phyloP scores from a whole-genome alignment of 1,284 basidiomycete genomes.

The Caloboletus firmus region DNA sequence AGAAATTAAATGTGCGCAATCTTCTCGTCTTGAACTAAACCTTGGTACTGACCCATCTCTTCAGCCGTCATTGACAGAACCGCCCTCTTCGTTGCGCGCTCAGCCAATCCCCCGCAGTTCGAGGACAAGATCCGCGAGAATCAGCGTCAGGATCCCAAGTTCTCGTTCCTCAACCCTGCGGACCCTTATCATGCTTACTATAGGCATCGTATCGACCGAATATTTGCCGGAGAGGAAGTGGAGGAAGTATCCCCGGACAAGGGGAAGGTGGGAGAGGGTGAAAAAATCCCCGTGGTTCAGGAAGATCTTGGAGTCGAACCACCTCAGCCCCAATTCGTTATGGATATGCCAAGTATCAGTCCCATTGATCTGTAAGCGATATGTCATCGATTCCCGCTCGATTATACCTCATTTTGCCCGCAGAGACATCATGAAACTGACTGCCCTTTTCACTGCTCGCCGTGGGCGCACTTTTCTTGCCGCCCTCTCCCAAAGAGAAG shows the following conservation, averaged over 20 bases:
- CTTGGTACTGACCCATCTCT: conserved; percentile 12
- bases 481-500: conserved; percentile 84
- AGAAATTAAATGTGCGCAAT: conserved; percentile 81
- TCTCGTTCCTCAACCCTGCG: conserved; percentile 91
- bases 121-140: conserved; percentile 95
- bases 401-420: conserved; percentile 18
- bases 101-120: conserved; percentile 84
- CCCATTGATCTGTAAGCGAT: conserved; percentile 82
- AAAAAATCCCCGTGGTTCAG: conserved; percentile 36
- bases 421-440: conserved; percentile 90
- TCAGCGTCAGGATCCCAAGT: conserved; percentile 93
- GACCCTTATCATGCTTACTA: conserved; percentile 99
- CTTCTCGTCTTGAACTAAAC: conserved; percentile 3
- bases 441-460: conserved; percentile 93
- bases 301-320: conserved; percentile 78
- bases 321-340: conserved; percentile 79
- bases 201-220: conserved; percentile 80
- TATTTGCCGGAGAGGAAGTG: conserved; percentile 71
- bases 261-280: conserved; percentile 44
- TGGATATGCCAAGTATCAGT: conserved; percentile 88
- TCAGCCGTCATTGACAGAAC: conserved; percentile 95
- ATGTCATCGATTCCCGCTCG: neutral
- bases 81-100: conserved; percentile 89
- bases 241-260: conserved; percentile 55
- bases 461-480: conserved; percentile 87